Base-by-base conservation (phyloP, 371 early-diverging fungal species). In the Apophysomyces ossiformis region DNA sequence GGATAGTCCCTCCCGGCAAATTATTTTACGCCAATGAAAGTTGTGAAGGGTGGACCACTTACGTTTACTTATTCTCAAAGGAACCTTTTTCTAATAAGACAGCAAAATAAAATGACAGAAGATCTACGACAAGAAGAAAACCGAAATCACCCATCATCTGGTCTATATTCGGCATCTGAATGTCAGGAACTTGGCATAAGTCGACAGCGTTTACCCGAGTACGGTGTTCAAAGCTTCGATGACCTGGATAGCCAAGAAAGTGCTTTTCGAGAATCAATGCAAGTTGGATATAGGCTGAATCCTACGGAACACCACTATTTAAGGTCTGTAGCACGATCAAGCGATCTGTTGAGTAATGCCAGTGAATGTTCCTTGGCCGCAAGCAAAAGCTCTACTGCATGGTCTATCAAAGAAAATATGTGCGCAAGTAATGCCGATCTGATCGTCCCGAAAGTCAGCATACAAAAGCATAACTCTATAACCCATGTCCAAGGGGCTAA, bases 401-500 rank as follows among this genome's bases (percentile, higher is more conserved):
- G 47, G 56, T 50, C 43, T 61, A 26, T 38, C 50, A 50, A 18
- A 66, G 61, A 47, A 43, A 39, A 46, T 38, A 7, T 56, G 50
- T 61, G 18, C 54, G 50, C 61, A 36, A 66, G 46, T 35, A 61
- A 37, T 39, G 59, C 58, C 39, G 44, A 62, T 50, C 64, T 36
- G 57, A 37, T 41, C 18, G 18, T 36, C 41, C 59, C 60, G n/a
- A 68, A 54, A 58, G 59, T 54, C 26, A 58, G 44, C 37, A 65
- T 50, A n/a, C 18, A 21, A 9, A 50, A 26, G 21, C n/a, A 21
- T 50, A 50, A 18, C 21, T 26, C 9, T 26, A n/a, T 16, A 21
- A 50, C 9, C 21, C 9, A 21, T 16, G 21, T 18, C 54, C 54
- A 21, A 64, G 67, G 72, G 35, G 72, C 69, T 44, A 70, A 73